A percentile compares a stretch with the other conserved stretches of the same genome.
Conservation (phyloP, 495 filamentous ascomycete genomes). For the Chaetomidium leptoderma region DNA sequence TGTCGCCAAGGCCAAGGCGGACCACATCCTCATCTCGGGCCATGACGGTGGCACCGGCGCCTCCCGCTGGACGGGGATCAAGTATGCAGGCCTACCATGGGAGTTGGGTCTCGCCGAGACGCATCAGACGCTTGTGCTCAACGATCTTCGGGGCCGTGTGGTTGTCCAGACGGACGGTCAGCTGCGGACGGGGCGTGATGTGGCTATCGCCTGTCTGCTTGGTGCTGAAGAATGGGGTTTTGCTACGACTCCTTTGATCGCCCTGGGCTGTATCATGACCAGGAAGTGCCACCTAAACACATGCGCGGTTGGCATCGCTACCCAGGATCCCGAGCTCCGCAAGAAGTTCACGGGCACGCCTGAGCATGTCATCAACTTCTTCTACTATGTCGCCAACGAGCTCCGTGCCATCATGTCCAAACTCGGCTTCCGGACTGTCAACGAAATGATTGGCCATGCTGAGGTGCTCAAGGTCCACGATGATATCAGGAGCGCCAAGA, state of each 20-base stretch:
- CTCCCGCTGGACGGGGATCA: slow-evolving; percentile 98
- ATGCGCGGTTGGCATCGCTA: slow-evolving; percentile 95
- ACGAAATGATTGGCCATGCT: slow-evolving; percentile 96
- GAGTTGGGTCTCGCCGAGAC: slow-evolving; percentile 97
- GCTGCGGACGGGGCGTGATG: slow-evolving; percentile 87
- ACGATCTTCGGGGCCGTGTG: slow-evolving; percentile 94
- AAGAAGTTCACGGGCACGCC: slow-evolving; percentile 94
- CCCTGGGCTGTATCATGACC: slow-evolving; percentile 98
- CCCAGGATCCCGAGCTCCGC: slow-evolving; percentile 89
- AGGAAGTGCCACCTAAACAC: slow-evolving; percentile 71
- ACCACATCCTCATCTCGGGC: slow-evolving; percentile 96
- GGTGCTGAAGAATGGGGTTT: slow-evolving; percentile 99
- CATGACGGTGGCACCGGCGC: slow-evolving; percentile 98
- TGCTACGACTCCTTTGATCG: slow-evolving; percentile 94
- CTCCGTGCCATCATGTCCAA: slow-evolving; percentile 98
- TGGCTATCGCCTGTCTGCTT: slow-evolving; percentile 93
- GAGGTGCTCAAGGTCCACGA: slow-evolving; percentile 85
- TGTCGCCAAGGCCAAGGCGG: slow-evolving; percentile 97
- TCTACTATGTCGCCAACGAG: slow-evolving; percentile 98
- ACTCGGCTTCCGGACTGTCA: slow-evolving; percentile 89
- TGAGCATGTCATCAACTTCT: slow-evolving; percentile 99
- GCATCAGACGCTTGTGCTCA: slow-evolving; percentile 96
- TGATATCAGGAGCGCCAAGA: slow-evolving; percentile 84
- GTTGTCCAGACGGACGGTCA: slow-evolving; percentile 98
- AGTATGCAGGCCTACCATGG: slow-evolving; percentile 98